Base-by-base conservation (phyloP, 768 basidiomycete genomes). In the Tulasnella sp. region DNA sequence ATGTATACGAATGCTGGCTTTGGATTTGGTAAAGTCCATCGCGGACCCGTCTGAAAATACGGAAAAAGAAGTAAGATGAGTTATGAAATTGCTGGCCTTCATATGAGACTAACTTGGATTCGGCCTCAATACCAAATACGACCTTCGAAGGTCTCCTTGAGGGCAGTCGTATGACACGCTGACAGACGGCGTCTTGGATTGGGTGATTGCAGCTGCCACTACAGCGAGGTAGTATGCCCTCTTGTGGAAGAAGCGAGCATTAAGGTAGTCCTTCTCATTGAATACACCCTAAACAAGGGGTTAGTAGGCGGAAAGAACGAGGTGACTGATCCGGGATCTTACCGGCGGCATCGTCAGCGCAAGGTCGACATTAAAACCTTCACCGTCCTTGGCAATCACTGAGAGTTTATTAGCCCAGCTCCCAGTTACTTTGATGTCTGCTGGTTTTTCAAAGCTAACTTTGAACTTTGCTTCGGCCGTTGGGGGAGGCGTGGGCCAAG, bases 221-320 rank as follows among this genome's bases (percentile, higher is more conserved):
- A 90, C 90, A 9, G 96, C 93, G 28, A 98, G 90, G 86, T 95
- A 99, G 84, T 93, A 96, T 0, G 95, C 92, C 54, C 95, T 89
- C 84, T 99, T 99, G 84, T 97, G 93, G 85, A 97, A 97, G 85
- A 93, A 96, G 16, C 98, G 91, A 11, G 92, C 90, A 84, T 96
- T 93, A 80, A 96, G 88, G 82, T 96, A 95, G 84, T 99, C 97
- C 85, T 99, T 99, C 84, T 97, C 95, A 87, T 97, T 95, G 84
- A 99, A 97, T n/a, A 98, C 87, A 73, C 83, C 85, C 93, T 94
- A 79, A 48, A 31, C 6, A 72, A 54, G 20, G 14, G 31, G 22
- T 28, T 75, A 8, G 16, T 20, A 28, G 40, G 31, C 34, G 42
- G 14, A 42, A 46, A 73, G n/a, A 16, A 58, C 41, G 31, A 37